Percentiles rank a stretch among this genome's conserved stretches.
Conservation (phyloP, 257 asterid species). For the Capsicum pubescens region DNA sequence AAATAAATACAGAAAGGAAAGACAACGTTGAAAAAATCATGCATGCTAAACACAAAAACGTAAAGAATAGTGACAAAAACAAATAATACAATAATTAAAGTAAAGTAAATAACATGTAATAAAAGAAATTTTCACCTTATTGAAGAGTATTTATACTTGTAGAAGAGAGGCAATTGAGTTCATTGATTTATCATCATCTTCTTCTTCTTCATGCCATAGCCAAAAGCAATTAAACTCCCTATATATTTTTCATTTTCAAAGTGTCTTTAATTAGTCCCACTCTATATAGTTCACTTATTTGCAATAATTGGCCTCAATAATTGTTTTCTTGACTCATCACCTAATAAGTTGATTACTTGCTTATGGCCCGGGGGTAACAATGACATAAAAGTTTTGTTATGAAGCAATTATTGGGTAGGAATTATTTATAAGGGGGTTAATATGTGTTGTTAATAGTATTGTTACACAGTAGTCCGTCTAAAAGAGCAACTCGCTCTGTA, state of each 20-base stretch:
- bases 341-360: neutral
- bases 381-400: too few species aligned
- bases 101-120: too few species aligned
- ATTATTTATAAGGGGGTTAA: too few species aligned
- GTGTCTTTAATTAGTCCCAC: neutral
- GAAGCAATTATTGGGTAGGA: too few species aligned
- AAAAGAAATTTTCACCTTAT: neutral
- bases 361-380: neutral
- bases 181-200: neutral
- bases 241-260: neutral
- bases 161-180: neutral
- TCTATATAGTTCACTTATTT: neutral
- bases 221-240: neutral
- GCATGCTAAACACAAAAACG: too few species aligned
- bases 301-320: slow-evolving; percentile 2
- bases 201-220: neutral
- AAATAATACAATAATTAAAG: too few species aligned
- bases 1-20: too few species aligned
- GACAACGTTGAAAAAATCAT: too few species aligned
- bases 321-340: neutral
- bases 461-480: too few species aligned
- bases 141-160: neutral
- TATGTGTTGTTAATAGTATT: too few species aligned
- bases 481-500: too few species aligned
- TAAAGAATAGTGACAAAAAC: too few species aligned